Base-by-base conservation (phyloP, 1,284 basidiomycete genomes). In the Uromyces viciae-fabae region DNA sequence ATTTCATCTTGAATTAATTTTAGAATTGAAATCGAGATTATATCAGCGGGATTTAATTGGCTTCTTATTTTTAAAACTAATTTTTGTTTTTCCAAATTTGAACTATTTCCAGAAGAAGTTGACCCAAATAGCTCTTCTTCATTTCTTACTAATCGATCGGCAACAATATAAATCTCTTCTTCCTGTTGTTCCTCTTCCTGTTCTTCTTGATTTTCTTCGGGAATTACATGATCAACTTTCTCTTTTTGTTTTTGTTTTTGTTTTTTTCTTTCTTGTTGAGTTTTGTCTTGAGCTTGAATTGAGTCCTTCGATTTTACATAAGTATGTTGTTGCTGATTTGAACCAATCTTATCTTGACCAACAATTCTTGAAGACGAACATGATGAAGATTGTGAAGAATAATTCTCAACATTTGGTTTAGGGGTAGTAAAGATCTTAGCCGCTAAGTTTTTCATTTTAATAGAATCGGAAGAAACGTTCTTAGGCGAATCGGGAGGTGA, bases 1-100 rank as follows among this genome's bases (percentile, higher is more conserved):
- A 79, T 69, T n/a, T 79, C 77, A 58, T 79, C 77, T 79, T 71
- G 31, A n/a, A 79, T 60, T 54, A 79, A 43, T 40, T 79, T 79
- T 17, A 66, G 49, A 43, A 79, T 62, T 17, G 77, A 79, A 19
- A 79, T 79, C 38, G 49, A 79, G 11, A 79, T 58, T 14, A 79
- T 72, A 42, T 79, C 77, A 28, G 77, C 52, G n/a, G 77, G 77
- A 58, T 71, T 79, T 22, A 79, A 58, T 62, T 79, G 77, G 52
- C 54, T 72, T n/a, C 72, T 79, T 14, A 79, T 79, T 56, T 72
- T 79, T 11, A 62, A 42, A 8, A 71, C 42, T 15, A 79, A n/a
- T n/a, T 46, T 38, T 49, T 54, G 54, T 33, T 31, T 43, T 22
- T 72, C 77, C 31, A 62, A 52, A 19, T 28, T 72, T 36, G 72